Base-by-base conservation (phyloP, 202 grass and related monocot species). In the Hordeum pubiflorum region DNA sequence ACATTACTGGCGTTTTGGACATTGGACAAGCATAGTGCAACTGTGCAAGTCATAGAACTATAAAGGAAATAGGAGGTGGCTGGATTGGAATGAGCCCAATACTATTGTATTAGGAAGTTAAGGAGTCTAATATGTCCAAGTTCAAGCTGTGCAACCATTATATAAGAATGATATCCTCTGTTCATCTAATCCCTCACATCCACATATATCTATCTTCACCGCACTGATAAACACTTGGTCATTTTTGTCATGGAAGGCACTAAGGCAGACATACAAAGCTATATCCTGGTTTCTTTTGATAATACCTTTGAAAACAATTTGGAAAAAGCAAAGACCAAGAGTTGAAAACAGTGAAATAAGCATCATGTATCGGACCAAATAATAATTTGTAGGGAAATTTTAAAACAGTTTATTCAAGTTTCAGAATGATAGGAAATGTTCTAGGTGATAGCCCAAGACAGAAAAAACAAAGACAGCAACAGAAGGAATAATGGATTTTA, bases 381-480 rank as follows among this genome's bases (percentile, higher is more conserved):
- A 84, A 57, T 44, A 62, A 26, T 0, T 5, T 22, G 31, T 56
- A 41, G 31, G 21, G 11, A 43, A 39, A 56, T 56, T 41, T 5
- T 18, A 39, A 43, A 48, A 22, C 20, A 77, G 5, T 69, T 57
- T 29, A 5, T 61, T 84, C 20, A 76, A 9, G 6, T 43, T 69
- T 75, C 15, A 62, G 24, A 69, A 4, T 34, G 13, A 34, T 34
- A 55, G 6, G 33, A 63, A 66, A 79, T 83, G 54, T 40, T 84
- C 71, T 71, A 77, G 21, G 14, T 82, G 52, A 72, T 61, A 20
- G 6, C 20, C 43, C 14, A 29, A 10, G 37, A 69, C 36, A 20
- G 46, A 54, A 54, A 68, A 7, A 15, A 78, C 22, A 88, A 64
- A 63, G 62, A 18, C 33, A 73, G 36, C 22, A n/a, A 72, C n/a